phyloP scores from a whole-genome alignment of 139 green algal genomes.

The Nannochloris sp. region DNA sequence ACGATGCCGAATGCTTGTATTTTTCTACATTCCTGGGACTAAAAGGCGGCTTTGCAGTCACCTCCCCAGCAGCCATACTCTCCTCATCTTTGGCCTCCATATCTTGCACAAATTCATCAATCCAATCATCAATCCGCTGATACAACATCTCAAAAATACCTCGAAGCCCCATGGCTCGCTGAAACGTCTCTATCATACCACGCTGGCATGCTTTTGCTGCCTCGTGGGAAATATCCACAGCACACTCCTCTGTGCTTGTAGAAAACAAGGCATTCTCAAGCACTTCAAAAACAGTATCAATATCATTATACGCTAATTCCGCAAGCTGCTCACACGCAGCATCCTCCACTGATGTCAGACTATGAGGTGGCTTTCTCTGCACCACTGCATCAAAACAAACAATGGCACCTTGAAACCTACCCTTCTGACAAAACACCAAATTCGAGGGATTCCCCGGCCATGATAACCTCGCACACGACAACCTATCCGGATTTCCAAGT shows the following conservation, averaged over 20 bases:
- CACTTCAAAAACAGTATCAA: slow-evolving; percentile 15
- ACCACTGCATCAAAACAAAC: slow-evolving; percentile 76
- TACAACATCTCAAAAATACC: slow-evolving; percentile 79
- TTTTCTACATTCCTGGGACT: neutral
- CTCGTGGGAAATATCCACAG: neutral
- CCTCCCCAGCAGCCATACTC: neutral
- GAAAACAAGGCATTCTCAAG: slow-evolving; percentile 32
- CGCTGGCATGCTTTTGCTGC: slow-evolving; percentile 49
- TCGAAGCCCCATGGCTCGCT: slow-evolving; percentile 28
- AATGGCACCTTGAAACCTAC: slow-evolving; percentile 23
- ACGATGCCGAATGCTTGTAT: neutral
- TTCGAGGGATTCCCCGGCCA: slow-evolving; percentile 71
- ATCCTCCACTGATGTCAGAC: slow-evolving; percentile 35
- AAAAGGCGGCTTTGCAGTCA: neutral
- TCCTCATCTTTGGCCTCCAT: slow-evolving; percentile 18
- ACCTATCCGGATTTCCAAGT: slow-evolving; percentile 70
- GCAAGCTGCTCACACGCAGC: slow-evolving; percentile 57
- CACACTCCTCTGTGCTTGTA: slow-evolving; percentile 14
- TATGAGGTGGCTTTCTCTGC: slow-evolving; percentile 57
- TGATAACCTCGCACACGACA: slow-evolving; percentile 55
- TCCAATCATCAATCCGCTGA: slow-evolving; percentile 44
- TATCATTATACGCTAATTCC: slow-evolving; percentile 55
- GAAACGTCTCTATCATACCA: slow-evolving; percentile 36
- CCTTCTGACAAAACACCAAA: slow-evolving; percentile 12
- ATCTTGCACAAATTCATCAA: slow-evolving; percentile 52